Percentiles rank a stretch among this genome's conserved stretches.
phyloP scores from a whole-genome alignment of 257 asterid genomes.

The Catharanthus roseus region DNA sequence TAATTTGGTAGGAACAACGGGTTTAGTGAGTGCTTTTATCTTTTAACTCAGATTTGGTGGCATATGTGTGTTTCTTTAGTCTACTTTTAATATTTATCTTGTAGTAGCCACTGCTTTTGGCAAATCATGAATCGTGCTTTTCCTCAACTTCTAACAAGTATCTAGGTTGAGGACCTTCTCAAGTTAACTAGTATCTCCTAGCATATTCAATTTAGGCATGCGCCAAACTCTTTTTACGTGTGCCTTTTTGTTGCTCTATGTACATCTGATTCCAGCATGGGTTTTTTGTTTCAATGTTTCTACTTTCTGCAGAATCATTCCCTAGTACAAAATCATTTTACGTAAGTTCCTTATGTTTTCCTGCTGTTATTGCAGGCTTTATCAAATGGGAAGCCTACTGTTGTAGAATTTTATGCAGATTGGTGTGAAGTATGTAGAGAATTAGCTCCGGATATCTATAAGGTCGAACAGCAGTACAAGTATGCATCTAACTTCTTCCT shows the following conservation, averaged over 20 bases:
- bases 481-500: conserved; percentile 25
- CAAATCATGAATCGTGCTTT: not conserved
- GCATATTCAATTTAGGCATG: not conserved
- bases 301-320: not conserved
- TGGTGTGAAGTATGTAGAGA: conserved; percentile 98
- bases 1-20: too few relatives aligned
- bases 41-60: not conserved
- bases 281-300: not conserved
- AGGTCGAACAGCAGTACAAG: conserved; percentile 80
- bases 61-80: not conserved
- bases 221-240: not conserved
- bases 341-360: not conserved
- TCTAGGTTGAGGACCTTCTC: not conserved
- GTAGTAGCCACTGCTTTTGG: not conserved
- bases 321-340: not conserved
- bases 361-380: conserved; percentile 50
- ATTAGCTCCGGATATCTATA: conserved; percentile 85
- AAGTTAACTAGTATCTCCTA: not conserved
- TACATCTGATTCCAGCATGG: not conserved
- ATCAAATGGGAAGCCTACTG: conserved; percentile 92
- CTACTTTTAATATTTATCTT: not conserved
- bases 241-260: not conserved
- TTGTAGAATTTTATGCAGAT: conserved; percentile 95
- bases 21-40: not conserved
- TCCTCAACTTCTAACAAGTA: not conserved